These are phyloP conservation scores for Kurtzmaniella quercitrusa DNA, from an alignment of 1,139 yeast species.

Conservation along the genomic window DNA sequence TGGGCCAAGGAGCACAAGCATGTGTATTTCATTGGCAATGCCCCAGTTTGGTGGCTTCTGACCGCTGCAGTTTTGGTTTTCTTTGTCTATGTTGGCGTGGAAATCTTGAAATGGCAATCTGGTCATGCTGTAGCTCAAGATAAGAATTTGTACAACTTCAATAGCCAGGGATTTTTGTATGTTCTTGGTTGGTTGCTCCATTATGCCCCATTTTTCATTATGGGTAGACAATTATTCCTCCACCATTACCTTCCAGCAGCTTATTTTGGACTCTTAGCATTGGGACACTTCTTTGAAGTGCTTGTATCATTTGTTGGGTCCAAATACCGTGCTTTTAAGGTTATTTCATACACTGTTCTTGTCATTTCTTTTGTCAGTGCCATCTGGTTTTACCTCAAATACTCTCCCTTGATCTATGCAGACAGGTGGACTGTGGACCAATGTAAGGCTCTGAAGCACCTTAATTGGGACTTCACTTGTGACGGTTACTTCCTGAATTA, in stretches of 20 bases:
- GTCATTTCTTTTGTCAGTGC: constrained; percentile 47
- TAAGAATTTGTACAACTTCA: constrained; percentile 64
- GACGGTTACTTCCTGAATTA: constrained; percentile 40
- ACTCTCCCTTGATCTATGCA: constrained; percentile 77
- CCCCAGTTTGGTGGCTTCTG: constrained; percentile 86
- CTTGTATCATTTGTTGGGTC: constrained; percentile 47
- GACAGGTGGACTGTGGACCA: constrained; percentile 70
- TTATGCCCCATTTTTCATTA: constrained; percentile 81
- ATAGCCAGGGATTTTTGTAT: constrained; percentile 63
- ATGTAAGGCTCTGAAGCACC: constrained; percentile 60
- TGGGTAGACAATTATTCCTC: constrained; percentile 91
- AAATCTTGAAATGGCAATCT: constrained; percentile 73
- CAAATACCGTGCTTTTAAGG: constrained; percentile 19
- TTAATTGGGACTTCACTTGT: constrained; percentile 89
- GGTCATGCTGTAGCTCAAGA: constrained; percentile 48
- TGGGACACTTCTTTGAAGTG: constrained; percentile 79
- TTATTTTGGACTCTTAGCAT: constrained; percentile 80
- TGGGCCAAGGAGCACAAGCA: constrained; percentile 79
- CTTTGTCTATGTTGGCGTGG: constrained; percentile 46
- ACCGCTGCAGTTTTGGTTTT: constrained; percentile 56
- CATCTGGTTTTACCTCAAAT: constrained; percentile 53
- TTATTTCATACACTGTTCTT: constrained; percentile 41
- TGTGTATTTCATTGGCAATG: constrained; percentile 87
- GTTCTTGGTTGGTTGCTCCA: constrained; percentile 82
- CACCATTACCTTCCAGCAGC: constrained; percentile 92